Conservation (phyloP, 1,139 yeast genomes). For the Kluyveromyces sp. region DNA sequence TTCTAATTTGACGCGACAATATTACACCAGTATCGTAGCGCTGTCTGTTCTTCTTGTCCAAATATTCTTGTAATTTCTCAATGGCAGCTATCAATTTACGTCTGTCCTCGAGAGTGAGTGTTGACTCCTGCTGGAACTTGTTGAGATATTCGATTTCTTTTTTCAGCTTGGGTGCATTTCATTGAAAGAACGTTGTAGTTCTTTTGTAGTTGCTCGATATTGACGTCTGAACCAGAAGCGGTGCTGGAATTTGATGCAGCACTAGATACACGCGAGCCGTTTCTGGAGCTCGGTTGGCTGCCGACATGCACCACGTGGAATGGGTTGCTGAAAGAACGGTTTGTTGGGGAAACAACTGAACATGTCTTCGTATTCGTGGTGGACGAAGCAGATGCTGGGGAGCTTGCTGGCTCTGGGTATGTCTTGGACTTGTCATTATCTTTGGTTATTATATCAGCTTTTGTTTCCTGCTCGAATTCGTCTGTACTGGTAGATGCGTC, state of each 20-base stretch:
- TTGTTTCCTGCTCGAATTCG: slow-evolving; percentile 2
- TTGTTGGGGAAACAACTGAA: no score
- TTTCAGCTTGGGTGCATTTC: slow-evolving; percentile 30
- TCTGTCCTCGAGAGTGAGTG: slow-evolving; percentile 32
- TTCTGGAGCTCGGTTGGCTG: slow-evolving; percentile 4
- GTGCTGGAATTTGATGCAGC: slow-evolving; percentile 5
- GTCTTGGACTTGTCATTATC: not conserved
- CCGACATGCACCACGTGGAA: slow-evolving; percentile 29
- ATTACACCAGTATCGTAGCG: slow-evolving; percentile 35
- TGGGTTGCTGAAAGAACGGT: slow-evolving; percentile 19
- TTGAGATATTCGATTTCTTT: slow-evolving; percentile 33
- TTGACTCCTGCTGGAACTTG: slow-evolving; percentile 30
- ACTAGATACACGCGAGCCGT: slow-evolving; percentile 1
- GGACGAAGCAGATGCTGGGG: no score
- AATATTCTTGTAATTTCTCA: slow-evolving; percentile 32
- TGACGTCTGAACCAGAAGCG: slow-evolving; percentile 6
- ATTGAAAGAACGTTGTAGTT: slow-evolving; percentile 22
- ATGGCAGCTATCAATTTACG: slow-evolving; percentile 32
- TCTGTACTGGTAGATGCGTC: slow-evolving; percentile 6
- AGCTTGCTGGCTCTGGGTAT: slow-evolving; percentile 4
- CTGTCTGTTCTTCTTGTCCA: slow-evolving; percentile 35
- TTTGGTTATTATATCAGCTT: slow-evolving; percentile 1
- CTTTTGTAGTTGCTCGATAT: slow-evolving; percentile 18
- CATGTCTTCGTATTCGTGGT: no score
- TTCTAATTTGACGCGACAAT: slow-evolving; percentile 33